phyloP scores from a whole-genome alignment of 352 stramenopile genomes.

The Phytophthora idaei region DNA sequence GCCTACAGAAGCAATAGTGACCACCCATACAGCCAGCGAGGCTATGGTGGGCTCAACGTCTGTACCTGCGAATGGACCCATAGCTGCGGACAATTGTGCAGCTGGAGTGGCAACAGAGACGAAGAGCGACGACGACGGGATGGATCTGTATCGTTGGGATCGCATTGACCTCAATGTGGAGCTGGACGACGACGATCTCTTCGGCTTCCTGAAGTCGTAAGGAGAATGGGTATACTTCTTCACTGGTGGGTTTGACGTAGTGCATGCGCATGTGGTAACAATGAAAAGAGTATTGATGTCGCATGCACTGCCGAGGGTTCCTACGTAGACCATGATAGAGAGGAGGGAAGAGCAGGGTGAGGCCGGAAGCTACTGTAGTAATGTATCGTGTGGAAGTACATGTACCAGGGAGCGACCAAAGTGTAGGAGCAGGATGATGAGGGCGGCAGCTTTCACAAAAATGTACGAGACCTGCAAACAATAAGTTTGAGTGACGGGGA shows the following conservation, averaged over 20 bases:
- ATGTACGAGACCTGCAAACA: slow-evolving; percentile 24
- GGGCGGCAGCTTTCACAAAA: slow-evolving; percentile 3
- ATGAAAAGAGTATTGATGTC: slow-evolving; percentile 34
- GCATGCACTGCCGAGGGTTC: slow-evolving; percentile 6
- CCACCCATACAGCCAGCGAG: slow-evolving; percentile 5
- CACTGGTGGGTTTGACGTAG: slow-evolving; percentile 22
- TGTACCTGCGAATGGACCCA: slow-evolving; percentile 3
- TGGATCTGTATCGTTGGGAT: slow-evolving; percentile 83
- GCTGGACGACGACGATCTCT: slow-evolving; percentile 87
- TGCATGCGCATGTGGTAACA: slow-evolving; percentile 35
- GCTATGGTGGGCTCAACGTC: slow-evolving; percentile 15
- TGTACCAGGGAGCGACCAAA: slow-evolving; percentile 12
- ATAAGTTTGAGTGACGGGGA: slow-evolving; percentile 18
- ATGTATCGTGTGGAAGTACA: slow-evolving; percentile 29
- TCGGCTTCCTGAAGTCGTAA: slow-evolving; percentile 86
- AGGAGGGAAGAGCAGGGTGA: not conserved
- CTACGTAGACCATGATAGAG: not conserved
- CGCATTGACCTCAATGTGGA: slow-evolving; percentile 84
- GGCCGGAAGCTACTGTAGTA: slow-evolving; percentile 5
- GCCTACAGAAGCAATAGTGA: slow-evolving; percentile 6
- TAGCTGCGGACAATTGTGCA: slow-evolving; percentile 12
- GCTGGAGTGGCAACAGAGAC: slow-evolving; percentile 22
- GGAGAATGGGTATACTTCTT: not conserved
- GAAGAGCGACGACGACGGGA: slow-evolving; percentile 52
- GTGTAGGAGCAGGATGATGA: not conserved